Evolutionary conservation across 805 yeast genomes (phyloP).

Genomic region (Kodamaea jinghongensis): DNA sequence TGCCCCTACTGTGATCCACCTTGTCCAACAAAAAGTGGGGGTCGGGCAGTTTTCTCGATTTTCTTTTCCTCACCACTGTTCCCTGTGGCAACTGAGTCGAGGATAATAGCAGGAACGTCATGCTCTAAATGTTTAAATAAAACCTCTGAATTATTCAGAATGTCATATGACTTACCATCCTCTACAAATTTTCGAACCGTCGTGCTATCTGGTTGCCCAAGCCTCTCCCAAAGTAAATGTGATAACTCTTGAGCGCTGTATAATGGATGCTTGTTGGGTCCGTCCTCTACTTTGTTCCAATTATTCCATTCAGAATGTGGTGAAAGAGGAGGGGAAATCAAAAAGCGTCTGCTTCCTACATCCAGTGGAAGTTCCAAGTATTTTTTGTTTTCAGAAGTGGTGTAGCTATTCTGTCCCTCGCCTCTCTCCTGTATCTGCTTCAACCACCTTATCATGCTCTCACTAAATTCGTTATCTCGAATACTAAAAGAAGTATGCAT

Average conservation of each 20-base stretch:
- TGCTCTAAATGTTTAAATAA: conserved; percentile 35
- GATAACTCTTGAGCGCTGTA: conserved; percentile 40
- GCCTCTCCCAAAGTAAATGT: conserved; percentile 42
- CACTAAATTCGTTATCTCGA: conserved; percentile 28
- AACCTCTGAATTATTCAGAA: conserved; percentile 32
- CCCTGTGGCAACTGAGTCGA: conserved; percentile 26
- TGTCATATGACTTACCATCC: conserved; percentile 17
- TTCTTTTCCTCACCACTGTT: neutral
- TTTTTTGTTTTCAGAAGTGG: conserved; percentile 15
- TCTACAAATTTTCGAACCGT: conserved; percentile 27
- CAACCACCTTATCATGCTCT: conserved; percentile 7
- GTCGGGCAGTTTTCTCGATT: conserved; percentile 13
- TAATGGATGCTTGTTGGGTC: conserved; percentile 35
- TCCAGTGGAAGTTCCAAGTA: conserved; percentile 43
- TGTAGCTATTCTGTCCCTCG: neutral
- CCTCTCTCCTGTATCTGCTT: neutral
- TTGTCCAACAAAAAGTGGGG: neutral
- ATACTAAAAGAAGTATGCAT: conserved; percentile 30
- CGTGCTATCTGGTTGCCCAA: conserved; percentile 39
- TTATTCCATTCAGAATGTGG: conserved; percentile 46
- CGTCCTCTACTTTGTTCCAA: conserved; percentile 41
- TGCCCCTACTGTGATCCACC: too few species aligned
- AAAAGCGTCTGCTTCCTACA: conserved; percentile 33
- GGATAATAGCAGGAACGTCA: conserved; percentile 41
- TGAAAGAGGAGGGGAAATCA: conserved; percentile 45